Base-by-base conservation (phyloP, 2,329 filamentous ascomycete species). In the Stenocarpella maydis region DNA sequence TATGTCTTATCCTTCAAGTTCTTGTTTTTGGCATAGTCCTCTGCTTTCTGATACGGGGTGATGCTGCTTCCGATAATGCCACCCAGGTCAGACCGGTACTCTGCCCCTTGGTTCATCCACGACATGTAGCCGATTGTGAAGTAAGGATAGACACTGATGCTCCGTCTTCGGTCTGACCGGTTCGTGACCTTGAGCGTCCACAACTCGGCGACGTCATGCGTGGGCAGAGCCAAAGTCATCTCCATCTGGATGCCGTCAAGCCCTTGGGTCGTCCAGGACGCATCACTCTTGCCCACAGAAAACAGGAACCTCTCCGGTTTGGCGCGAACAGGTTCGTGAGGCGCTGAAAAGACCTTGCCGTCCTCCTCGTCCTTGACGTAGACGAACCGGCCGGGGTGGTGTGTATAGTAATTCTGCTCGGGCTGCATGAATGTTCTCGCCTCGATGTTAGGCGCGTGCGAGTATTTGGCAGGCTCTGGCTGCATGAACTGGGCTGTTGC, bases 71-170 rank as follows among this genome's bases (percentile, higher is more conserved):
- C 85, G 14, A 88, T 80, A 15, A 88, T 79, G 28, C 83, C 86
- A 26, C 79, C 78, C 24, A 87, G 78, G 12, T 86, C 82, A 7
- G 77, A 67, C 26, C 82, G 80, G 79, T 84, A 88, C 71, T 86
- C 83, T 43, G 83, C 86, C 39, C 84, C 85, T 75, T 87, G 86
- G 75, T 87, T 88, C 86, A 88, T 88, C 86, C 86, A 88, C 17
- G 86, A 88, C 85, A 87, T 87, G 77, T 86, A 87, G n/a, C 86
- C 86, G 65, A 88, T 81, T 43, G 85, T 83, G 76, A 88, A 88
- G 73, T 87, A 87, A 0, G 86, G 86, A 69, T 86, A 87, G 37
- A 88, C 77, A 75, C 84, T 85, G 71, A 88, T 75, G 54, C 80
- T 82, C 17, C 86, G 81, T 7, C 80, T 76, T 4, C 81, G 80